Base-by-base conservation (phyloP, 2,329 filamentous ascomycete genomes). In the Nigrospora osmanthi region DNA sequence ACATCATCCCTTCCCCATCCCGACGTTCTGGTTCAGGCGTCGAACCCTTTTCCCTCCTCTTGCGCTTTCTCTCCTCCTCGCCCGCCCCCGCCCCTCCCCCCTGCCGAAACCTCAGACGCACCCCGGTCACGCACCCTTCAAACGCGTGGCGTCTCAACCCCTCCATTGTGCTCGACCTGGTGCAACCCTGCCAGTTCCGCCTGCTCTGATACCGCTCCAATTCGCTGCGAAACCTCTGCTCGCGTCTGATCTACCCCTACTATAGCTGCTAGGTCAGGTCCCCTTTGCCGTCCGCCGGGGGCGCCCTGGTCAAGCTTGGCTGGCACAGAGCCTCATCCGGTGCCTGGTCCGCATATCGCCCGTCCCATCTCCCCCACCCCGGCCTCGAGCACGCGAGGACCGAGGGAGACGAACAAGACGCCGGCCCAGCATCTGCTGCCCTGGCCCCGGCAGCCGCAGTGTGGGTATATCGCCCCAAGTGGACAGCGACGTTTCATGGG, bases 111-210 rank as follows among this genome's bases (percentile, higher is more conserved):
- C 58, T 41, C 38, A 47, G 37, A 43, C 51, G 47, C 48, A 49
- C 39, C 42, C 39, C 42, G 47, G 15, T 36, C 23, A 30, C 28
- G 40, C 37, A 40, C 30, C 44, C 60, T 65, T 69, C 66, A 68
- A 63, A 72, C 69, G 63, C 46, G 47, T 47, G 54, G 59, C 64
- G 69, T 71, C 68, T 71, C 69, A 68, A 67, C 61, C 57, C 49
- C 45, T 43, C 51, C 50, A 55, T 30, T 28, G 37, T 39, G 37
- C 43, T 35, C 32, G 36, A 44, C 30, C 43, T 38, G 15, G 12
- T 47, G 47, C 47, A 47, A 45, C 46, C 19, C 49, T 42, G 42
- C 36, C 43, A 45, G 40, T 48, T 52, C 51, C 52, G 57, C 52
- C 48, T 56, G 56, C 54, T 55, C 64, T 68, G 66, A 67, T 58